These are phyloP conservation scores for Aurantiochytrium sp. DNA, from an alignment of 108 stramenopile genomes.

Conservation along the genomic window DNA sequence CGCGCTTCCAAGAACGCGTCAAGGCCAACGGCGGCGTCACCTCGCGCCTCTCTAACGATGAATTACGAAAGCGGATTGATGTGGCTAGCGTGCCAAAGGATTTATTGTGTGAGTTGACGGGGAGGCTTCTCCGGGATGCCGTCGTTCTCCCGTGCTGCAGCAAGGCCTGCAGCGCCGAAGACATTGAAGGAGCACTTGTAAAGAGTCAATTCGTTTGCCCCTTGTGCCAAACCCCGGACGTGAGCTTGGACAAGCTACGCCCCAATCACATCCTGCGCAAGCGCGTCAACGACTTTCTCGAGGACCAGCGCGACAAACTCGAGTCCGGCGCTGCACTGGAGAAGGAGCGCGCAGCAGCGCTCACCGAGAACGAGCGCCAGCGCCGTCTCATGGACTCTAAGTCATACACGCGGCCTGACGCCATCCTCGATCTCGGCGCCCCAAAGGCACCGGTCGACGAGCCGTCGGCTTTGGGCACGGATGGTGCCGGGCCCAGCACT, in stretches of 20 bases:
- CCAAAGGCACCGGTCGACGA: background rate
- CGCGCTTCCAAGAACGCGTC: background rate
- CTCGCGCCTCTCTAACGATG: background rate
- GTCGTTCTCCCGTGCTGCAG: background rate
- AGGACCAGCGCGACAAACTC: background rate
- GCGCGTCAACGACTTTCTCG: background rate
- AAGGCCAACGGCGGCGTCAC: background rate
- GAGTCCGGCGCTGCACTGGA: background rate
- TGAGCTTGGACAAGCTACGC: background rate
- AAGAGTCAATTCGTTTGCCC: slow-evolving; percentile 24
- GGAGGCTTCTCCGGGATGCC: background rate
- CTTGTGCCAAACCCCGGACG: background rate
- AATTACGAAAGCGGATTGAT: slow-evolving; percentile 18
- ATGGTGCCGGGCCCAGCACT: no score
- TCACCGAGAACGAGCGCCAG: slow-evolving; percentile 1
- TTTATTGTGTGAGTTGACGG: background rate
- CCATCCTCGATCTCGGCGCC: background rate
- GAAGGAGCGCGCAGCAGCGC: background rate
- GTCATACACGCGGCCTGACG: slow-evolving; percentile 8
- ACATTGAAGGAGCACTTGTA: slow-evolving; percentile 13
- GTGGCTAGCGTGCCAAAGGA: background rate
- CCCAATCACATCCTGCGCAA: background rate
- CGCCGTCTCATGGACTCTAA: background rate
- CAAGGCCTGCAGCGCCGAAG: background rate
- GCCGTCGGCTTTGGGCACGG: no score